These are phyloP conservation scores for Mucor ambiguus DNA, from an alignment of 371 early-diverging fungal species.

Conservation along the genomic window DNA sequence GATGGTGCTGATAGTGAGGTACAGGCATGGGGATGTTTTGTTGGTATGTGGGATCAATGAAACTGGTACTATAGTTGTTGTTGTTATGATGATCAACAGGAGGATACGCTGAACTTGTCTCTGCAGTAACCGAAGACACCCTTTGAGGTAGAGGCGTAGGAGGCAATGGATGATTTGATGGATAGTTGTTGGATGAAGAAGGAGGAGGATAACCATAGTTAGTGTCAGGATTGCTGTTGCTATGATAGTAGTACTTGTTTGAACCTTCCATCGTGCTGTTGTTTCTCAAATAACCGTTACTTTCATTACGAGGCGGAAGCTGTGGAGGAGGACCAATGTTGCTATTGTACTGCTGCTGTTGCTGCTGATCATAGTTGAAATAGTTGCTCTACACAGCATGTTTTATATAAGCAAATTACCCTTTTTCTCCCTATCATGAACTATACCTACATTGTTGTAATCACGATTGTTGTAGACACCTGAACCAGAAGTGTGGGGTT, in stretches of 20 bases:
- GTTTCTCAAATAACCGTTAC: conserved; percentile 5
- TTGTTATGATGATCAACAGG: not conserved
- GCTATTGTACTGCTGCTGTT: not conserved
- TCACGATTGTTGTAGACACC: conserved; percentile 3
- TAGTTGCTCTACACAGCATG: not conserved
- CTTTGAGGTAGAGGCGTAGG: conserved; percentile 24
- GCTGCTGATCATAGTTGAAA: conserved; percentile 10
- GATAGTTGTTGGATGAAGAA: not conserved
- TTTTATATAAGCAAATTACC: not conserved
- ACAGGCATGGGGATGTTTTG: conserved; percentile 22
- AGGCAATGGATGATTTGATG: conserved; percentile 3
- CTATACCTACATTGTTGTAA: conserved; percentile 1
- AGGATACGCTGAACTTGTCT: not conserved
- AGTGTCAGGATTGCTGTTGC: not conserved
- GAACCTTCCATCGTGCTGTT: conserved; percentile 4
- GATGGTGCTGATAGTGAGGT: conserved; percentile 13
- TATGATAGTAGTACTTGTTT: conserved; percentile 21
- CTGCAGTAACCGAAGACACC: conserved; percentile 9
- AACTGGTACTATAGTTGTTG: not conserved
- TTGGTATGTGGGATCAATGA: not conserved
- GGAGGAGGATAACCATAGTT: conserved; percentile 16
- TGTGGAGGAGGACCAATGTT: conserved; percentile 13
- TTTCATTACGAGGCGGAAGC: conserved; percentile 18
- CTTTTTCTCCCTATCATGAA: not conserved
- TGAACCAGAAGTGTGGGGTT: conserved; percentile 12